Conservation (phyloP, 1,139 yeast species). For the Debaryomycetaceae sp. region DNA sequence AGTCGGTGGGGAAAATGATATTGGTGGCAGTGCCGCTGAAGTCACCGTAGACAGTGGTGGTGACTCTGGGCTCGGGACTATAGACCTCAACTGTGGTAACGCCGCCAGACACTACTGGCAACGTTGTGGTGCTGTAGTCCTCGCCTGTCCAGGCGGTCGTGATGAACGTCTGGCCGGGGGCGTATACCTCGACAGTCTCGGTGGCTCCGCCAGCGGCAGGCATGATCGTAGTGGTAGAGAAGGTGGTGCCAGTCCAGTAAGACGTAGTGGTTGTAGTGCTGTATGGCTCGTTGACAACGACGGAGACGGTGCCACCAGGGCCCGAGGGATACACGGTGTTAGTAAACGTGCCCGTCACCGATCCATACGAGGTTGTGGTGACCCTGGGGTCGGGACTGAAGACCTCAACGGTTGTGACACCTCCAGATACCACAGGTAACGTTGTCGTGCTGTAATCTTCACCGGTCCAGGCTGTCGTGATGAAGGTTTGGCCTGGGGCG, state of each 20-base stretch:
- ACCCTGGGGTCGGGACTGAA: constrained; percentile 1
- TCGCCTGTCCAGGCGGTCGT: constrained; percentile 12
- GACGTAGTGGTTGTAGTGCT: background rate
- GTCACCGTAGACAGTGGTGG: no score
- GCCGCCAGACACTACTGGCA: constrained; percentile 1
- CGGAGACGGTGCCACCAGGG: constrained; percentile 5
- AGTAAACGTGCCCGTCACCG: constrained; percentile 2
- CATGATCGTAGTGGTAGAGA: background rate
- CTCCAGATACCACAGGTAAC: no score
- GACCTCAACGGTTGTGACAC: constrained; percentile 3
- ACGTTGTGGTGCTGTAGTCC: constrained; percentile 6
- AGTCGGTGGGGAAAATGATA: no score
- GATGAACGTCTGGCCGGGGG: constrained; percentile 10
- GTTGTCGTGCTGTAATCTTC: constrained; percentile 2
- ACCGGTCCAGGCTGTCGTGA: constrained; percentile 6
- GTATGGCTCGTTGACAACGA: constrained; percentile 2
- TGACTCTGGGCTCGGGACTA: constrained; percentile 8
- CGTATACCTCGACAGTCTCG: constrained; percentile 7
- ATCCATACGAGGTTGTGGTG: constrained; percentile 1
- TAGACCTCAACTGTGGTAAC: constrained; percentile 6
- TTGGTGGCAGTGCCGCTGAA: no score
- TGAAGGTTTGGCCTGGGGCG: no score
- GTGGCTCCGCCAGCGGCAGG: background rate
- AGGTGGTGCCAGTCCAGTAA: no score
- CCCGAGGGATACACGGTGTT: constrained; percentile 2